Evolutionary conservation across 345 rosid species (phyloP).

Genomic region (Salix dunnii): DNA sequence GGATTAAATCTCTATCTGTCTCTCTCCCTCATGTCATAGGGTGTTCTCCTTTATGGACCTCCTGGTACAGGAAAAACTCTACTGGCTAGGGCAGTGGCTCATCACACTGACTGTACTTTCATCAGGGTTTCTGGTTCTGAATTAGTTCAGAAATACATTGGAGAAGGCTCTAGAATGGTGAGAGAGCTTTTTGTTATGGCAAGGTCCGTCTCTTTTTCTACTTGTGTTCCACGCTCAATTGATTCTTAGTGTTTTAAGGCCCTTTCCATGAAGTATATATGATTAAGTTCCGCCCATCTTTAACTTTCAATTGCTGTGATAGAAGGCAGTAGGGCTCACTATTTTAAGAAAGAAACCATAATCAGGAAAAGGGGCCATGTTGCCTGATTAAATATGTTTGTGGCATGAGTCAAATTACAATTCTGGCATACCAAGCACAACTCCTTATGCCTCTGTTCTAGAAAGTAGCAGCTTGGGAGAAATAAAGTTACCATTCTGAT

Average conservation of each 20-base stretch:
- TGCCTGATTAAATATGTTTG: neutral
- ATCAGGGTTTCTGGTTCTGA: conserved; percentile 99
- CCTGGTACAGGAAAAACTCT: conserved; percentile 98
- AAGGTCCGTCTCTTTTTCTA: conserved; percentile 45
- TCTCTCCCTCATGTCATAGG: conserved; percentile 34
- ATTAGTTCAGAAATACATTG: conserved; percentile 94
- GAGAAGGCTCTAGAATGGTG: conserved; percentile 99
- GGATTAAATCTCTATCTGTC: neutral
- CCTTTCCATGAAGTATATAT: neutral
- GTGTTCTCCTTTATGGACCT: conserved; percentile 94
- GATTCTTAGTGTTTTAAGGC: neutral
- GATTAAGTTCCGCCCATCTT: neutral
- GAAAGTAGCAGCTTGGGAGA: neutral
- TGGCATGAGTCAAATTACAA: neutral
- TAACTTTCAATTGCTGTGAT: neutral
- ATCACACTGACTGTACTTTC: conserved; percentile 98
- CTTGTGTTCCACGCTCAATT: neutral
- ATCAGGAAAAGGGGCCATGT: neutral
- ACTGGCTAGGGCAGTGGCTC: conserved; percentile 98
- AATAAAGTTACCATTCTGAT: neutral
- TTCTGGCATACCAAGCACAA: neutral
- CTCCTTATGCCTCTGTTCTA: neutral
- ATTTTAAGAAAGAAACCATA: neutral
- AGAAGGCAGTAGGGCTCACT: neutral
- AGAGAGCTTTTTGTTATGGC: conserved; percentile 99